Evolutionary conservation across 2,329 filamentous ascomycete species (phyloP).

Genomic region (Tolypocladium nubicola): DNA sequence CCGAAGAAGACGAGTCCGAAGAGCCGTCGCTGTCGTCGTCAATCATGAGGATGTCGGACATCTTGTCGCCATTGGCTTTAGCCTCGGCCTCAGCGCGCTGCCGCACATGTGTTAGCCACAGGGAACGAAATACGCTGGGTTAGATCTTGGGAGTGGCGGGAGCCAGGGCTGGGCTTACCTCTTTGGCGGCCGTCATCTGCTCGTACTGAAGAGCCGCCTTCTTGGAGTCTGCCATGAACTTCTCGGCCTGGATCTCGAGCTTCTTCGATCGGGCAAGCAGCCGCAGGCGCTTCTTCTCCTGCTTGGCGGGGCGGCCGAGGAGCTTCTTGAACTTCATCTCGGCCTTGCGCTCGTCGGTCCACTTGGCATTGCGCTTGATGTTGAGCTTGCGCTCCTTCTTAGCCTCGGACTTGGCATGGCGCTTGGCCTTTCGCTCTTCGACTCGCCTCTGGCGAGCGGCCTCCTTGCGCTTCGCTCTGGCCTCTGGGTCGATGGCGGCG

Average conservation of each 20-base stretch:
- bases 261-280: conserved; percentile 25
- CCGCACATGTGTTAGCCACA: background rate
- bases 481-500: background rate
- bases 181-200: conserved; percentile 7
- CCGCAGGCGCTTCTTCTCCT: conserved; percentile 26
- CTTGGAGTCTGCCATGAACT: conserved; percentile 29
- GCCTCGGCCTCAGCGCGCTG: conserved; percentile 13
- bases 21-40: conserved; percentile 7
- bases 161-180: conserved; percentile 4
- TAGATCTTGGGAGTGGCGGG: background rate
- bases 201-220: conserved; percentile 18
- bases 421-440: conserved; percentile 25
- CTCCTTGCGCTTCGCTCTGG: background rate
- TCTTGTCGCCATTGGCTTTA: conserved; percentile 5
- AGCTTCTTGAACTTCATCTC: conserved; percentile 19
- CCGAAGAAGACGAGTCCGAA: conserved; percentile 10
- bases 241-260: conserved; percentile 27
- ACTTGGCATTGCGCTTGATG: conserved; percentile 19
- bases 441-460: conserved; percentile 4
- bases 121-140: background rate
- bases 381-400: conserved; percentile 23
- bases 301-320: conserved; percentile 17
- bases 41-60: conserved; percentile 2
- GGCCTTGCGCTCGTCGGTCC: conserved; percentile 20
- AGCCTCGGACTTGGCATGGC: conserved; percentile 21